Conservation (phyloP, 495 filamentous ascomycete genomes). For the Tetracladium setigerum region DNA sequence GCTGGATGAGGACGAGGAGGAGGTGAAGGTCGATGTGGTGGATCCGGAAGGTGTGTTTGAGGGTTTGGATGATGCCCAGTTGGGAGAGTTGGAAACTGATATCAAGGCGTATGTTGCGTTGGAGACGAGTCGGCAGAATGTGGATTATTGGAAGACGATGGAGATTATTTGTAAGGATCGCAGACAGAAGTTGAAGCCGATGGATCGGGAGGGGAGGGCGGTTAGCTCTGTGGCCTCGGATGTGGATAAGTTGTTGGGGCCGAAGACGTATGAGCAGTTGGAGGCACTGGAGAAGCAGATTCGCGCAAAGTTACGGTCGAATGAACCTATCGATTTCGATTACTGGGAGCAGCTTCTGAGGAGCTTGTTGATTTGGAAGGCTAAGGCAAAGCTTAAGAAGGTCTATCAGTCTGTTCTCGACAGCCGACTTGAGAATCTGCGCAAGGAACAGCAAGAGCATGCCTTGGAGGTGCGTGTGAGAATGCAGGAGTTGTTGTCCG, state of each 20-base stretch:
- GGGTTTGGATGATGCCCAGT: conserved; percentile 57
- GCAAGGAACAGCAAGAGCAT: conserved; percentile 62
- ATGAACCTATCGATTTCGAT: conserved; percentile 91
- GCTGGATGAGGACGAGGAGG: conserved; percentile 84
- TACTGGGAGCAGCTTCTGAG: conserved; percentile 93
- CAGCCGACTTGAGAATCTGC: conserved; percentile 59
- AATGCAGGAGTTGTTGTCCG: conserved; percentile 37
- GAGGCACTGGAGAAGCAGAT: conserved; percentile 80
- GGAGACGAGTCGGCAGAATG: conserved; percentile 69
- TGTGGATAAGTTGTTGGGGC: conserved; percentile 75
- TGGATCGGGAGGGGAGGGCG: conserved; percentile 57
- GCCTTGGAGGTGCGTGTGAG: conserved; percentile 54
- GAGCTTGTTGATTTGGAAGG: conserved; percentile 83
- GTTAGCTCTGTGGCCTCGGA: conserved; percentile 78
- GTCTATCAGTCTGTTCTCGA: conserved; percentile 74
- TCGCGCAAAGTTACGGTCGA: conserved; percentile 69
- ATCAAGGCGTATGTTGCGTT: conserved; percentile 79
- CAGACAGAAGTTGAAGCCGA: conserved; percentile 54
- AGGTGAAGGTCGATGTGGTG: conserved; percentile 62
- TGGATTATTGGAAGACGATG: conserved; percentile 89
- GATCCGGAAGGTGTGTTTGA: conserved; percentile 80
- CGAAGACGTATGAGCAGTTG: conserved; percentile 83
- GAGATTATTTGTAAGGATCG: conserved; percentile 77
- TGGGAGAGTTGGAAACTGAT: conserved; percentile 75
- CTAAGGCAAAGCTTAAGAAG: conserved; percentile 75